phyloP scores from a whole-genome alignment of 257 asterid species.

The Knoxia roxburghii region DNA sequence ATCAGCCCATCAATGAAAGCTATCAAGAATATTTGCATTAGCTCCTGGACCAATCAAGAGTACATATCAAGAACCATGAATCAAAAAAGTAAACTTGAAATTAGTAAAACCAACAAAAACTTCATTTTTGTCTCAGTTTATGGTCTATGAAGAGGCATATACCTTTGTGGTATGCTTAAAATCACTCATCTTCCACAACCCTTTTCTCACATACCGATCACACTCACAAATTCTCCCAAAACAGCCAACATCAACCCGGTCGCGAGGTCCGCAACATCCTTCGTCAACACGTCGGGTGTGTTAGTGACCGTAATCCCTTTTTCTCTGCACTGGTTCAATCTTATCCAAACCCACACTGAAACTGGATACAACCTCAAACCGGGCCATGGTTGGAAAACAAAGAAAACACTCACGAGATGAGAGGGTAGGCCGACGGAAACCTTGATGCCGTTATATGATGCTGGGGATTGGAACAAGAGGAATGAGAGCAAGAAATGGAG shows the following conservation, averaged over 20 bases:
- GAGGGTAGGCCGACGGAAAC: too few relatives aligned
- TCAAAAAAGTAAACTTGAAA: not conserved
- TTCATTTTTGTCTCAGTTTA: too few relatives aligned
- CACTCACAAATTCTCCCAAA: constrained; percentile 58
- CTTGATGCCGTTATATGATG: too few relatives aligned
- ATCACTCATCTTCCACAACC: constrained; percentile 57
- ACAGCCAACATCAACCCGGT: constrained; percentile 66
- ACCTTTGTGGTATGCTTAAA: constrained; percentile 71
- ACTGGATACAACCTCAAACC: constrained; percentile 62
- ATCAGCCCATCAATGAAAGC: not conserved
- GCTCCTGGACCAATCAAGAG: not conserved
- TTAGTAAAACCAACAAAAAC: not conserved
- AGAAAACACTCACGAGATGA: too few relatives aligned
- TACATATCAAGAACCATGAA: not conserved
- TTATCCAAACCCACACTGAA: constrained; percentile 83
- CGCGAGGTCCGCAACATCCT: constrained; percentile 91
- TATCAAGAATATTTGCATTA: not conserved
- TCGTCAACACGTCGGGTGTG: constrained; percentile 87
- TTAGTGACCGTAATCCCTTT: constrained; percentile 78
- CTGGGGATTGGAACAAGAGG: too few relatives aligned
- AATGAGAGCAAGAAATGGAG: too few relatives aligned
- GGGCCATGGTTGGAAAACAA: too few relatives aligned
- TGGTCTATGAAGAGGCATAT: too few relatives aligned
- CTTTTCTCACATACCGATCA: constrained; percentile 60
- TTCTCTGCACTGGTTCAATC: constrained; percentile 57